Evolutionary conservation across 495 filamentous ascomycete genomes (phyloP), one percentile per base, ranked within the genome.

Genomic region (Penicillium bialowiezense): DNA sequence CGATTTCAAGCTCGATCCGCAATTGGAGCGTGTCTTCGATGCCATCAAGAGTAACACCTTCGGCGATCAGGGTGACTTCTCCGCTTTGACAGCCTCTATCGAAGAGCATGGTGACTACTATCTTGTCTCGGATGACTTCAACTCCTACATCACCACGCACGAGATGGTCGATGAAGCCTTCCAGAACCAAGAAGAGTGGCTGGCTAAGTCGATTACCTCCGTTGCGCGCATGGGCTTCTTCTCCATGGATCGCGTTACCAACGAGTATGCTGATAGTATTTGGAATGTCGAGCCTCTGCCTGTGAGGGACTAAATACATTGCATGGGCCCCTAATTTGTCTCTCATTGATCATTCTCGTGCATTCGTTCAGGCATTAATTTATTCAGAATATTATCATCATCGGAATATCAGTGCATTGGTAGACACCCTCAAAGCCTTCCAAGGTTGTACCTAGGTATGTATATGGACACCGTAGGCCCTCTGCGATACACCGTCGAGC

Each of bases 211-310:
- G 51, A 97, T 98, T 58, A 85, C 80, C 29, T 88, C 84, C 40
- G 93, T 97, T 3, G 81, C 87, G 10, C 73, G 90, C 14, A 97
- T 98, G 93, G 93, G 93, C 9, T 97, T 97, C 79, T 98, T 98
- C 74, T 90, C 83, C 43, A 89, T 86, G 41, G 93, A 98, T 67
- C 78, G 93, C n/a, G 95, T 95, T 65, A 97, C 97, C 55, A 88
- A 90, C 59, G 95, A 98, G 79, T 98, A 98, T 71, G 92, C 93
- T 10, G 91, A 98, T 68, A 84, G 76, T 41, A 96, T 98, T 61
- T 98, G 93, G 92, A 97, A 96, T 55, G 68, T 95, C 23, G 91
- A 97, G 75, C 89, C 91, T 5, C 64, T 91, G 20, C 59, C 36
- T 14, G 59, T 72, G 10, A 56, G 59, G 49, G 62, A 72, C 19